Base-by-base conservation (phyloP, 116 monocot genomes). In the Dioscorea cayenensis region DNA sequence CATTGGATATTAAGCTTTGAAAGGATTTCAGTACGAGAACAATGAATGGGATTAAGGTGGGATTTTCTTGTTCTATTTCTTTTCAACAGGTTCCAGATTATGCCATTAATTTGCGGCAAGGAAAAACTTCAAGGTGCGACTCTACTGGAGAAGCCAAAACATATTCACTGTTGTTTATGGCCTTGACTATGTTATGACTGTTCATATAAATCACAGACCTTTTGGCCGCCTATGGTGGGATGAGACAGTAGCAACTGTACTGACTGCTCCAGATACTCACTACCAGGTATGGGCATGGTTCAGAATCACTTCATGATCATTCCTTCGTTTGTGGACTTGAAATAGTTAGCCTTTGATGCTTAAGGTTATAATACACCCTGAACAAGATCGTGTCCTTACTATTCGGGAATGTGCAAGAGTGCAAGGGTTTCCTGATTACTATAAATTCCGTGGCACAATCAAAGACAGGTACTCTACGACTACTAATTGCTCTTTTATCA, bases 201-300 rank as follows among this genome's bases (percentile, higher is more conserved):
- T 12, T 43, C 8, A 7, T 7, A 0, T 25, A 28, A 51, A 5
- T 75, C 32, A 28, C 63, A 96, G 95, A 61, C 85, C 89, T 52
- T 96, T 96, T 83, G 92, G 80, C 20, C 80, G 92, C 18, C 29
- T 96, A 2, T 92, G 92, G 96, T 96, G 96, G 96, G 96, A 96
- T 78, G 92, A 92, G 68, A 96, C 85, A 28, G 96, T 92, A 25
- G 80, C 96, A 7, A 96, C 96, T 0, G 90, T 96, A 14, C 90
- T 96, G 4, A 92, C 90, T 4, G 66, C 87, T 12, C 88, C 92
- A 16, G 90, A 96, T 70, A 90, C 90, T 3, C 96, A 96, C 59
- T 92, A 88, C 61, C 92, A 92, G 86, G 96, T 91, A 5, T 62
- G 62, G 25, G 23, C 55, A 55, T 62, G 8, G 12, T 67, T 17